Percentiles rank a stretch among this genome's conserved stretches.
These are phyloP conservation scores for Solanum lycopersicoides DNA, from an alignment of 257 asterid genomes.

Conservation along the genomic window DNA sequence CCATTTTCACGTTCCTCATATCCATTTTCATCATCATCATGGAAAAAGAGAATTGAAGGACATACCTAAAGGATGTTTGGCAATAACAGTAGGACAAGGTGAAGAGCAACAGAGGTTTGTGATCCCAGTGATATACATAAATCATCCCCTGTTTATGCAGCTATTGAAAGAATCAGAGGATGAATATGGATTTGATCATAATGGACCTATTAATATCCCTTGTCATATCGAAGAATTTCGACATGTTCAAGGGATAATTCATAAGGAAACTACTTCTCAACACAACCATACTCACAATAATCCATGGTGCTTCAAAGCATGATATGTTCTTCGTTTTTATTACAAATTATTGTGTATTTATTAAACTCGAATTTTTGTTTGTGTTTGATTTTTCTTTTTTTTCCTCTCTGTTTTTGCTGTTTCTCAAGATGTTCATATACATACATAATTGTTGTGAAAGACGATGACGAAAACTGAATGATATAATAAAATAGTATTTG, in stretches of 20 bases:
- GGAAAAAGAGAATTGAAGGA: conserved; percentile 5
- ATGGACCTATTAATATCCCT: conserved; percentile 54
- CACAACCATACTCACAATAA: conserved; percentile 19
- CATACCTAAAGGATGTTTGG: conserved; percentile 42
- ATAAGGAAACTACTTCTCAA: conserved; percentile 28
- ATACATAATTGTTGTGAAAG: not conserved
- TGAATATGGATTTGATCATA: conserved; percentile 60
- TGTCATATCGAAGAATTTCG: conserved; percentile 51
- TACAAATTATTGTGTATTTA: no score
- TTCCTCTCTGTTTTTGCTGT: not conserved
- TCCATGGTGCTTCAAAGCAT: conserved; percentile 44
- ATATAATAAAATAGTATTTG: not conserved
- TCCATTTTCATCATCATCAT: not conserved
- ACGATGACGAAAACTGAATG: not conserved
- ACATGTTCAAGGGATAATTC: conserved; percentile 31
- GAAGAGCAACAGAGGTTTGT: conserved; percentile 46
- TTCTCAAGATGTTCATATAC: not conserved
- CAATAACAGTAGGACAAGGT: conserved; percentile 49
- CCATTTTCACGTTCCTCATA: conserved; percentile 10
- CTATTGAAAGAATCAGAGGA: conserved; percentile 53
- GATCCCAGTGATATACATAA: conserved; percentile 46
- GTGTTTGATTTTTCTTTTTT: conserved; percentile 6
- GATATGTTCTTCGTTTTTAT: not conserved
- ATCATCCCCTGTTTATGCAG: conserved; percentile 51
- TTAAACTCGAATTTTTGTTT: no score